Base-by-base conservation (phyloP, 768 basidiomycete species). In the Xerocomus brunneocitrinus region DNA sequence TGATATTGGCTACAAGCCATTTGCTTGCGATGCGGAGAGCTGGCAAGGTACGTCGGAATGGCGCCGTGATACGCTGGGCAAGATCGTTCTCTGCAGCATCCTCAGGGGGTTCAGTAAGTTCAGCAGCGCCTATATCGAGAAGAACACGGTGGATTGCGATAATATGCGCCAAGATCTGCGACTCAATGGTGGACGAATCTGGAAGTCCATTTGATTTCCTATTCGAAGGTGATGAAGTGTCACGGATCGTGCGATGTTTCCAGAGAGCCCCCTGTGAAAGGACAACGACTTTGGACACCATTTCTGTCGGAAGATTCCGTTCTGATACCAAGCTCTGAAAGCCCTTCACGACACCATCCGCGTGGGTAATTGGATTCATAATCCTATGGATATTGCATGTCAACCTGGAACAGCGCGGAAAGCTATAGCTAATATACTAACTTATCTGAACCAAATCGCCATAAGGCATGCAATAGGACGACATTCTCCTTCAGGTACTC, bases 1-100 rank as follows among this genome's bases (percentile, higher is more conserved):
- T 81, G 59, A 82, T 70, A 65, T 98, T 91, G 4, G 82, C 82
- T 30, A 79, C 74, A 12, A 98, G 67, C 97, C 97, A 99, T 66
- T 93, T 95, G 62, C 85, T 85, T 5, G 87, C 83, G 51, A 98
- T 85, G 19, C 95, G 83, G 32, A 98, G 73, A 6, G 91, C 86
- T 5, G 94, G 94, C 6, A 98, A 74, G 5, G 88, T 86, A 28
- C 97, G 80, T 45, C 95, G 78, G 56, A 98, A 87, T 12, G 81
- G 79, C 1, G 94, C 94, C 2, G 89, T 88, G 63, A 99, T 97
- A 24, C 80, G 78, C 67, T 88, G 85, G 5, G 89, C 89, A 12
- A 92, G 75, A 64, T 85, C 83, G 35, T 76, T 70, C 56, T 82
- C 79, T 27, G 73, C 72, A 6, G 69, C 69, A 54, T 85, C 85